A percentile compares a stretch with the other conserved stretches of the same genome.
These are phyloP conservation scores for Fusarium transvaalense DNA, from an alignment of 2,329 filamentous ascomycete genomes.

Conservation along the genomic window DNA sequence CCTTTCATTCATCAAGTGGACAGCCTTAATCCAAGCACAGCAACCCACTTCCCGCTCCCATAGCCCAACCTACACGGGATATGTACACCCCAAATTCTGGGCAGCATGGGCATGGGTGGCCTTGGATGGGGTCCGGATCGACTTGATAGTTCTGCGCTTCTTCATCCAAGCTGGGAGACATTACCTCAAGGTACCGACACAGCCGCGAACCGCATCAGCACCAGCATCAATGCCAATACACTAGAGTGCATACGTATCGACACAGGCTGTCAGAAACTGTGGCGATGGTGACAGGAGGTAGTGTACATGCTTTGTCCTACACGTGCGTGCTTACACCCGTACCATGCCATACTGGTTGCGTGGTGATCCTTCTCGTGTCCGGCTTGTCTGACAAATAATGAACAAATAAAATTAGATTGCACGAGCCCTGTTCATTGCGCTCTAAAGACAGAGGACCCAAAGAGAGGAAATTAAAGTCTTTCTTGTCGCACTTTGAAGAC, in stretches of 20 bases:
- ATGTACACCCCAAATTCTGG: constrained; percentile 5
- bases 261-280: background rate
- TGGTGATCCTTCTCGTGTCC: constrained; percentile 3
- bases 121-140: constrained; percentile 20
- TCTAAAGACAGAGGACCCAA: background rate
- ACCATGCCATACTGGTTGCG: background rate
- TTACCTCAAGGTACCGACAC: background rate
- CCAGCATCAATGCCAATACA: constrained; percentile 1
- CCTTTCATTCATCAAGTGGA: constrained; percentile 18
- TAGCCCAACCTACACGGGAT: constrained; percentile 15
- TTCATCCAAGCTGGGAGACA: constrained; percentile 1
- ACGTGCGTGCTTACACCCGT: background rate
- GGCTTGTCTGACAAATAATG: background rate
- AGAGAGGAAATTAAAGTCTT: background rate
- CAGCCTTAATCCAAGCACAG: constrained; percentile 1
- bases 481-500: constrained; percentile 5
- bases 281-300: constrained; percentile 7
- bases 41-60: background rate
- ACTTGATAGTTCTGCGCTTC: constrained; percentile 11
- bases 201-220: constrained; percentile 1
- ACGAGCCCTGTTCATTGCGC: background rate
- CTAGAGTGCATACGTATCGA: background rate
- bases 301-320: constrained; percentile 13
- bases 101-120: constrained; percentile 20
- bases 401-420: background rate